Conservation (phyloP, 2,329 filamentous ascomycete genomes). For the Emergomyces pasteurianus region DNA sequence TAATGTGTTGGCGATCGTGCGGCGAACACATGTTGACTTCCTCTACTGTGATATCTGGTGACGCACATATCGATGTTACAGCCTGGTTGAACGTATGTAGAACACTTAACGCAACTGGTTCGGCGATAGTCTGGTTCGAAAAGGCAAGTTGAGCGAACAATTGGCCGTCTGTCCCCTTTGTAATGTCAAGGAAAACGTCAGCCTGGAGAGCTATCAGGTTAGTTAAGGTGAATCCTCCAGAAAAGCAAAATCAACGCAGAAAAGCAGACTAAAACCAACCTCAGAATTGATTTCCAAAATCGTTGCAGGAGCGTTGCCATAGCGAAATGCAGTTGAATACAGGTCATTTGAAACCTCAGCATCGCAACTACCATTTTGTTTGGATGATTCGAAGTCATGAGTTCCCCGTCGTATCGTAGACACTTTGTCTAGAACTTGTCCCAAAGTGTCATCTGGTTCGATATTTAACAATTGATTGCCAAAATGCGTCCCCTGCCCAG, state of each 20-base stretch:
- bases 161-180: neutral
- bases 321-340: neutral
- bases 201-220: neutral
- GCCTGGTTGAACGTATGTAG: neutral
- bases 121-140: neutral
- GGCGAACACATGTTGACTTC: constrained; percentile 1
- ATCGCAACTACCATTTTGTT: neutral
- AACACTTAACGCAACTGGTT: neutral
- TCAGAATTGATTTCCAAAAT: neutral
- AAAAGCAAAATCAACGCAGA: neutral
- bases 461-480: neutral
- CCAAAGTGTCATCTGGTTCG: neutral
- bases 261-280: neutral
- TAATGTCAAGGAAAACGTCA: neutral
- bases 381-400: neutral
- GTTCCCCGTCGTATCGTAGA: neutral
- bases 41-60: neutral
- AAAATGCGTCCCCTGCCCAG: neutral
- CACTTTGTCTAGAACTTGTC: neutral
- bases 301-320: neutral
- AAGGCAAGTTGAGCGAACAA: neutral
- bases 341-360: neutral
- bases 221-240: neutral
- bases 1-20: neutral
- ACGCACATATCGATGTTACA: neutral